These are phyloP conservation scores for Colletotrichum lupini DNA, from an alignment of 2,329 filamentous ascomycete genomes.

Conservation along the genomic window DNA sequence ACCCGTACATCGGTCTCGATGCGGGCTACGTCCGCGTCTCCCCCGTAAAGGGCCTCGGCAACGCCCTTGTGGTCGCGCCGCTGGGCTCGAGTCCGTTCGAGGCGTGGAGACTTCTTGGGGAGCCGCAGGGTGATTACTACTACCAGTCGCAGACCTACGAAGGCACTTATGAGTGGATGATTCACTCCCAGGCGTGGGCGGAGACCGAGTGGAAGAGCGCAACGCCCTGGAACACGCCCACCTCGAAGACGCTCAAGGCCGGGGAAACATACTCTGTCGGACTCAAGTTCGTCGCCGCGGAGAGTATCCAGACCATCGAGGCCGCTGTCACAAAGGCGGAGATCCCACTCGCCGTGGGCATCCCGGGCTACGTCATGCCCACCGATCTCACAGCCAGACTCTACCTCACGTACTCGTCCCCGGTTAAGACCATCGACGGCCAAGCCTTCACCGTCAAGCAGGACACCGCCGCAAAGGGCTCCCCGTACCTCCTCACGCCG, in stretches of 20 bases:
- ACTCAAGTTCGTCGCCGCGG: conserved; percentile 60
- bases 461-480: conserved; percentile 22
- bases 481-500: conserved; percentile 55
- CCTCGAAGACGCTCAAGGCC: conserved; percentile 55
- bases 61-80: conserved; percentile 65
- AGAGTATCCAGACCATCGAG: conserved; percentile 56
- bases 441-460: conserved; percentile 43
- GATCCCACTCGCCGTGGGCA: conserved; percentile 60
- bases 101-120: conserved; percentile 64
- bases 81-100: conserved; percentile 59
- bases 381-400: conserved; percentile 57
- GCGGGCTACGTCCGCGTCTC: conserved; percentile 67
- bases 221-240: conserved; percentile 65
- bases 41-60: conserved; percentile 61
- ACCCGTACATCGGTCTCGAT: conserved; percentile 70
- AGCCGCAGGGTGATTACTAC: conserved; percentile 50
- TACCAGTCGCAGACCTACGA: conserved; percentile 69
- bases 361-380: conserved; percentile 66
- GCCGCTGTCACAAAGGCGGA: conserved; percentile 54
- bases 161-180: conserved; percentile 71
- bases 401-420: conserved; percentile 53
- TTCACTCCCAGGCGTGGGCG: conserved; percentile 63
- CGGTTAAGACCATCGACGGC: conserved; percentile 52
- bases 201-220: conserved; percentile 63
- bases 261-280: conserved; percentile 60